Conservation (phyloP, 495 filamentous ascomycete species). For the Penicillium fimorum region DNA sequence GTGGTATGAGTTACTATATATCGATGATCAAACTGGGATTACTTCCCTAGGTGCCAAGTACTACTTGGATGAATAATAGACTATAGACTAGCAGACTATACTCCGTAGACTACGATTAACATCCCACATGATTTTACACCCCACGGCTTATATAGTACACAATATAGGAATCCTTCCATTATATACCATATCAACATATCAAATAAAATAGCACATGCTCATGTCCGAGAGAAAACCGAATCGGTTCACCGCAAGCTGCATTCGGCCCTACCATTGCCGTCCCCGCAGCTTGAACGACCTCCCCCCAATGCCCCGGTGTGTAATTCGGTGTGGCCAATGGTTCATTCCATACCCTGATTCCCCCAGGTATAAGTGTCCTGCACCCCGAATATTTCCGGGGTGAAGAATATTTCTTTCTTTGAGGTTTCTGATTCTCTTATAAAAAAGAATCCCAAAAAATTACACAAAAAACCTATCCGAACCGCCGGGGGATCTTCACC, state of each 20-base stretch:
- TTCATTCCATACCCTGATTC: slow-evolving; percentile 25
- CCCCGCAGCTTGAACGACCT: slow-evolving; percentile 36
- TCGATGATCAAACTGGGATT: too few relatives aligned
- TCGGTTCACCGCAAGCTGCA: slow-evolving; percentile 45
- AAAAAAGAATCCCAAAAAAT: neutral
- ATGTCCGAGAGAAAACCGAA: slow-evolving; percentile 11
- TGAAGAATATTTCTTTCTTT: slow-evolving; percentile 3
- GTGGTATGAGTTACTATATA: too few relatives aligned
- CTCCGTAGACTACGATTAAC: neutral
- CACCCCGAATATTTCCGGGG: slow-evolving; percentile 8
- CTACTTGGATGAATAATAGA: too few relatives aligned
- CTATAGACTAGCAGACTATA: too few relatives aligned
- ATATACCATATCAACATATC: neutral
- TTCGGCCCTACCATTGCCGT: slow-evolving; percentile 27
- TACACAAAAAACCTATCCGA: neutral
- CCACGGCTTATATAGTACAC: neutral
- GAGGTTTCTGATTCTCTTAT: neutral
- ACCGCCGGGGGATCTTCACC: neutral
- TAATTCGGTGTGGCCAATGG: slow-evolving; percentile 18
- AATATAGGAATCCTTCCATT: neutral
- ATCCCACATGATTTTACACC: neutral
- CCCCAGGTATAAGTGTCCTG: slow-evolving; percentile 19
- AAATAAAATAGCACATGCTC: neutral
- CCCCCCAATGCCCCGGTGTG: slow-evolving; percentile 26
- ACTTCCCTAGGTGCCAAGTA: too few relatives aligned